These are phyloP conservation scores for Colletotrichum sp. DNA, from an alignment of 2,329 filamentous ascomycete species.

Conservation along the genomic window DNA sequence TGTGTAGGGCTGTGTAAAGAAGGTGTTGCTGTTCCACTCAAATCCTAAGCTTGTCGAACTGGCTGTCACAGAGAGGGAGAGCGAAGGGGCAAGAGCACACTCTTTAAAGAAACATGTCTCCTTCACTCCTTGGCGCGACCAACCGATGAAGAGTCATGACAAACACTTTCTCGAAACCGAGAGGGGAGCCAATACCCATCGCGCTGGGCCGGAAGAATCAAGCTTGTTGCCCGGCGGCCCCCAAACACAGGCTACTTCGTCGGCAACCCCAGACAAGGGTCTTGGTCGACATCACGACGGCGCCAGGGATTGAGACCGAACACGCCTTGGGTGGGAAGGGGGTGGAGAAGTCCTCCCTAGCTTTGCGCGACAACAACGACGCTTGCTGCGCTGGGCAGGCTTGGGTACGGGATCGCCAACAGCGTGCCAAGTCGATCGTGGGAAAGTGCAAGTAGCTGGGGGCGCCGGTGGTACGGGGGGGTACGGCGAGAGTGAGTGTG, in stretches of 20 bases:
- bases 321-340: neutral
- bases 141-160: neutral
- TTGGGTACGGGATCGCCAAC: neutral
- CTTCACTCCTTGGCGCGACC: neutral
- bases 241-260: neutral
- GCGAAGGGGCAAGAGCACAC: neutral
- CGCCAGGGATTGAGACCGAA: constrained; percentile 1
- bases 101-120: constrained; percentile 2
- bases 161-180: neutral
- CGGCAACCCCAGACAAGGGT: constrained; percentile 5
- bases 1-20: neutral
- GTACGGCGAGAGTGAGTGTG: neutral
- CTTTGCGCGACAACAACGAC: neutral
- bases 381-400: neutral
- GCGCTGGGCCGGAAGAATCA: neutral
- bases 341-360: constrained; percentile 1
- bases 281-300: constrained; percentile 14
- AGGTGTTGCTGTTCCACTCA: neutral
- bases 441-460: neutral
- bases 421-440: constrained; percentile 11
- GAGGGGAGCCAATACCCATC: neutral
- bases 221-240: constrained; percentile 1
- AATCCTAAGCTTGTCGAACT: neutral
- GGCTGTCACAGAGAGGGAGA: neutral
- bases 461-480: neutral